Percentiles rank a stretch among this genome's conserved stretches.
phyloP scores from a whole-genome alignment of 1,139 yeast species.

The Blastobotrys illinoisensis region DNA sequence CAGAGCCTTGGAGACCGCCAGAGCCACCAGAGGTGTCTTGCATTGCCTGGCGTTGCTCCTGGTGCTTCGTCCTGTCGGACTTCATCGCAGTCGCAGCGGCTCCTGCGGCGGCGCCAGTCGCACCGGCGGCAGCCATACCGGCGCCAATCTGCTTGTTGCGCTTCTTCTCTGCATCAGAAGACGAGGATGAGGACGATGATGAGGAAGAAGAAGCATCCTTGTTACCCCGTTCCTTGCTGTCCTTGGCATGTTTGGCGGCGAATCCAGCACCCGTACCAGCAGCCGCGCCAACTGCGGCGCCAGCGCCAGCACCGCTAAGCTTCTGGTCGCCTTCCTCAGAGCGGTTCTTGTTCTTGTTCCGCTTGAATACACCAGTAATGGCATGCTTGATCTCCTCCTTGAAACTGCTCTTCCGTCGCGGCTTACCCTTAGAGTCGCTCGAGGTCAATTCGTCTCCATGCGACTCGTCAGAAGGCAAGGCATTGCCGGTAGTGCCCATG shows the following conservation, averaged over 20 bases:
- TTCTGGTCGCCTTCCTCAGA: neutral
- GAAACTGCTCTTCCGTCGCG: conserved; percentile 1
- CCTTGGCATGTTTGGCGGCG: neutral
- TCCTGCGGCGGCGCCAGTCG: conserved; percentile 7
- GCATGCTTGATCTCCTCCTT: conserved; percentile 3
- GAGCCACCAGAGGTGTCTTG: too few relatives aligned
- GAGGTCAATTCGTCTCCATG: neutral
- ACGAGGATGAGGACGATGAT: neutral
- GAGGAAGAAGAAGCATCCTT: neutral
- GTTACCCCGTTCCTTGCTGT: neutral
- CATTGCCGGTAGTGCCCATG: neutral
- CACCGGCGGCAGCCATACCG: conserved; percentile 9
- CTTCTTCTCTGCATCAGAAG: neutral
- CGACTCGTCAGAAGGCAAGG: neutral
- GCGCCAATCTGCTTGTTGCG: neutral
- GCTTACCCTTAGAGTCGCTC: neutral
- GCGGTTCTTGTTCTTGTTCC: neutral
- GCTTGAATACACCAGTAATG: conserved; percentile 7
- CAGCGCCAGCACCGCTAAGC: conserved; percentile 11
- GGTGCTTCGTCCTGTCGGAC: neutral
- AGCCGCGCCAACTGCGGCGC: conserved; percentile 13
- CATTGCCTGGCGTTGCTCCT: neutral
- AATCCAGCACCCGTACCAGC: conserved; percentile 12
- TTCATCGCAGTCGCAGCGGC: conserved; percentile 5
- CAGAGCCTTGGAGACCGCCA: neutral